Conservation (phyloP, 352 stramenopile species). For the Phytophthora europaea region DNA sequence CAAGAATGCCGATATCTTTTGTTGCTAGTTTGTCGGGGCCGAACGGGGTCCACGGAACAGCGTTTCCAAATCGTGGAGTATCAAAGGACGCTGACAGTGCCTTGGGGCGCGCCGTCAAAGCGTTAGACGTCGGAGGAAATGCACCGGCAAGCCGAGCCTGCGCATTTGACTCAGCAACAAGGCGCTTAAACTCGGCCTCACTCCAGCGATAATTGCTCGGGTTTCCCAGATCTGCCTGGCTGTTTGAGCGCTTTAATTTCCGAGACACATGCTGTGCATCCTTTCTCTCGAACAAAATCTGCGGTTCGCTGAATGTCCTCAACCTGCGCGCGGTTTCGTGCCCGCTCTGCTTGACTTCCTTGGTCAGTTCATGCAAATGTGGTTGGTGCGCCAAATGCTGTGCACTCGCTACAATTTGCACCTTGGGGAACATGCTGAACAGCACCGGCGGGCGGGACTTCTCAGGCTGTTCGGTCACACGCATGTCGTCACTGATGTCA, state of each 20-base stretch:
- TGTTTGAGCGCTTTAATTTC: constrained; percentile 81
- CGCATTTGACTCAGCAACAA: constrained; percentile 74
- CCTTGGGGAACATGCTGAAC: constrained; percentile 89
- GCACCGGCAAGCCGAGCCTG: constrained; percentile 56
- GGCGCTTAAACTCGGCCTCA: constrained; percentile 75
- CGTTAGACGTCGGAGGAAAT: constrained; percentile 40
- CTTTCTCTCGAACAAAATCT: constrained; percentile 52
- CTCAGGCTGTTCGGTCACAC: constrained; percentile 62
- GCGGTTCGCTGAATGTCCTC: constrained; percentile 69
- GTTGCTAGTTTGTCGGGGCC: constrained; percentile 41
- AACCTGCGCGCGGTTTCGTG: constrained; percentile 41
- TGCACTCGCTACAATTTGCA: constrained; percentile 84
- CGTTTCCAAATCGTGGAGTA: constrained; percentile 61
- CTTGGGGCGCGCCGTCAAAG: constrained; percentile 56
- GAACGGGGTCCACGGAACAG: constrained; percentile 60
- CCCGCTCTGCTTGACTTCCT: constrained; percentile 49
- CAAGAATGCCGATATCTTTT: constrained; percentile 67
- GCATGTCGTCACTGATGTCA: constrained; percentile 79
- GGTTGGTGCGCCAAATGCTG: constrained; percentile 82
- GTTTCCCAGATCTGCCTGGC: constrained; percentile 68
- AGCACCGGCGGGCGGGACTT: constrained; percentile 62
- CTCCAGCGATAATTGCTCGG: constrained; percentile 81
- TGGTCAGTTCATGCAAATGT: constrained; percentile 60
- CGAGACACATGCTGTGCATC: constrained; percentile 44
- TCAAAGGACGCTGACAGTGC: constrained; percentile 73